Conservation (phyloP, 495 filamentous ascomycete species). For the Viridothelium virens region DNA sequence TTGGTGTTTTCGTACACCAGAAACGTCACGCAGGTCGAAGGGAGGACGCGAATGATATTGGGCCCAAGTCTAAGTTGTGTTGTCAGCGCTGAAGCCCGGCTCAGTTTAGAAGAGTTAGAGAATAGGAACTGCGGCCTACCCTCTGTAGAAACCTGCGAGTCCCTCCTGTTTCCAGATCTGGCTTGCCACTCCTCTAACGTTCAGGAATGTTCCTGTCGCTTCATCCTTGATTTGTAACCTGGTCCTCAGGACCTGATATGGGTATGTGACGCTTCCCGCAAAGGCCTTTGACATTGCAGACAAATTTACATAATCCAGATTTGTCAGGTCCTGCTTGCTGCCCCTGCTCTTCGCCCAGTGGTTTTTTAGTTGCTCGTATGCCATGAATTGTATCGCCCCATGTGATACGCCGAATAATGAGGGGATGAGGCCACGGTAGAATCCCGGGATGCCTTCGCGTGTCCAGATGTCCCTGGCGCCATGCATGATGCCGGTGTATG, state of each 20-base stretch:
- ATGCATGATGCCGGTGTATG: constrained; percentile 67
- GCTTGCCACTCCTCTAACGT: constrained; percentile 59
- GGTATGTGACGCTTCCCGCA: constrained; percentile 81
- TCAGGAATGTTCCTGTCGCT: constrained; percentile 52
- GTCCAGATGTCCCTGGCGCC: constrained; percentile 57
- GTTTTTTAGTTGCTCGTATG: constrained; percentile 81
- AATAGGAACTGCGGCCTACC: constrained; percentile 32
- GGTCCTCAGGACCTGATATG: constrained; percentile 83
- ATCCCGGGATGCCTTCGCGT: constrained; percentile 65
- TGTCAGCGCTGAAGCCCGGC: background rate
- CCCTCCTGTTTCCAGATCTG: constrained; percentile 77
- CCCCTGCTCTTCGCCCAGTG: constrained; percentile 39
- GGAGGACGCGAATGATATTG: constrained; percentile 79
- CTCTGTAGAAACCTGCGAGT: constrained; percentile 80
- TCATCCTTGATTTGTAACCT: constrained; percentile 85
- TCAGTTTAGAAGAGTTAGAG: background rate
- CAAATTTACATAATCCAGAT: constrained; percentile 66
- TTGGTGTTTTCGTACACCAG: constrained; percentile 93
- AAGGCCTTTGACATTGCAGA: constrained; percentile 79
- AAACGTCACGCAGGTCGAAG: constrained; percentile 96
- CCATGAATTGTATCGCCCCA: constrained; percentile 91
- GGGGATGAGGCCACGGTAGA: constrained; percentile 77
- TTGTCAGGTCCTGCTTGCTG: constrained; percentile 45
- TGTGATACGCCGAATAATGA: constrained; percentile 87
- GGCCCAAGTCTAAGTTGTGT: constrained; percentile 51